Evolutionary conservation across 164 flowering plant genomes (phyloP).

Genomic region (Stephania yunnanensis): DNA sequence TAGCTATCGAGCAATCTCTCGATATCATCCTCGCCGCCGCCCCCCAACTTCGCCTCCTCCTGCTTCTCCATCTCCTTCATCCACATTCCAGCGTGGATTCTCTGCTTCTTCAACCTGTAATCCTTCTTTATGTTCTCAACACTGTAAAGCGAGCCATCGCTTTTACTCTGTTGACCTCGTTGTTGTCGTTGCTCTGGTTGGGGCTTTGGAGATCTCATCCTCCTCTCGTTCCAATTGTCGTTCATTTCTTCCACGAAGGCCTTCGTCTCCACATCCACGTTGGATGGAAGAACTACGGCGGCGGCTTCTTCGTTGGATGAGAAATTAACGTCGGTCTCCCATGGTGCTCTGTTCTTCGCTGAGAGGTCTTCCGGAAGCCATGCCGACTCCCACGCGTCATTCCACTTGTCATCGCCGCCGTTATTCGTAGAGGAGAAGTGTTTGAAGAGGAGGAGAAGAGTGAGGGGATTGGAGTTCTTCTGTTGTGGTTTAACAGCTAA

Average conservation of each 20-base stretch:
- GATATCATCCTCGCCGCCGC: constrained; percentile 57
- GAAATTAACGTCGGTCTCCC: constrained; percentile 83
- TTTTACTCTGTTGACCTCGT: constrained; percentile 7
- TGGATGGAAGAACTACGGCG: constrained; percentile 22
- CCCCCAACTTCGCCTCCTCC: constrained; percentile 74
- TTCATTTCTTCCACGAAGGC: constrained; percentile 91
- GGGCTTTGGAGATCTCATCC: constrained; percentile 21
- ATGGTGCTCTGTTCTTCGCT: constrained; percentile 56
- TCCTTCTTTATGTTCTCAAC: constrained; percentile 76
- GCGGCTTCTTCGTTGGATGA: constrained; percentile 13
- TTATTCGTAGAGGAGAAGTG: constrained; percentile 10
- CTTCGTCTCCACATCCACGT: constrained; percentile 69
- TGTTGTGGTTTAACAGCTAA: too few species aligned
- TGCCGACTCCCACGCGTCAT: constrained; percentile 91
- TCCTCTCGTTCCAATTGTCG: constrained; percentile 86
- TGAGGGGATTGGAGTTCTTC: too few species aligned
- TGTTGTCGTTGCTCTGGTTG: constrained; percentile 1
- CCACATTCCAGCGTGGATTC: constrained; percentile 87
- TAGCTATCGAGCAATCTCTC: constrained; percentile 79
- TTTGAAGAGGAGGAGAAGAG: constrained; percentile 7
- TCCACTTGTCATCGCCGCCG: constrained; percentile 74
- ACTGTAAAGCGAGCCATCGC: constrained; percentile 37
- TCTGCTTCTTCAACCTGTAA: constrained; percentile 90
- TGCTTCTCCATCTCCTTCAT: constrained; percentile 87
- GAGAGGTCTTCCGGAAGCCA: constrained; percentile 86